Percentiles rank a stretch among this genome's conserved stretches.
phyloP scores from a whole-genome alignment of 2,329 filamentous ascomycete species.

The Fusarium pseudonygamai region DNA sequence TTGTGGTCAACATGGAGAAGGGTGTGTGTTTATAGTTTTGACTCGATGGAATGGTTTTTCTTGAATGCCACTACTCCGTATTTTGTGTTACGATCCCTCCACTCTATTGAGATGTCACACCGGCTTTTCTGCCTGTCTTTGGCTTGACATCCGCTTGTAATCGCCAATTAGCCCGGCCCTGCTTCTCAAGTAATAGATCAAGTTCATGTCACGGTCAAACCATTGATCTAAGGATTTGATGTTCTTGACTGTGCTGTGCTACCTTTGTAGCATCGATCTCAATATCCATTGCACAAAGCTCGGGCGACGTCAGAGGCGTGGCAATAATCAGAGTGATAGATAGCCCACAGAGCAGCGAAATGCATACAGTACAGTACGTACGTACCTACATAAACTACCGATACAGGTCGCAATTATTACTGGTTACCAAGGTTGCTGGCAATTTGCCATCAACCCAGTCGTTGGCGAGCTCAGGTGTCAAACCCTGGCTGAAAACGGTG shows the following conservation, averaged over 20 bases:
- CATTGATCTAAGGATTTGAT: background rate
- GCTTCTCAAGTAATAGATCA: background rate
- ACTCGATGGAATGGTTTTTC: background rate
- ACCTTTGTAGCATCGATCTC: slow-evolving; percentile 26
- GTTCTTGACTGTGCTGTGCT: background rate
- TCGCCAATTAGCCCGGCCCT: background rate
- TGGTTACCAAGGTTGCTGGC: slow-evolving; percentile 13
- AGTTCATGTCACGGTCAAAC: background rate
- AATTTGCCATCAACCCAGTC: slow-evolving; percentile 19
- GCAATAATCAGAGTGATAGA: slow-evolving; percentile 1
- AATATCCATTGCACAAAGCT: slow-evolving; percentile 1
- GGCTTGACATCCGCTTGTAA: background rate
- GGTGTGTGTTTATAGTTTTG: background rate
- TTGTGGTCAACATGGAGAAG: background rate
- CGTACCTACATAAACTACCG: too few relatives aligned
- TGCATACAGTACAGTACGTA: too few relatives aligned
- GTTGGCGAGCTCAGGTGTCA: slow-evolving; percentile 10
- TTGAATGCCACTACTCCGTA: background rate
- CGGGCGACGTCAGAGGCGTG: slow-evolving; percentile 36
- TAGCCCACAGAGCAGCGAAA: background rate
- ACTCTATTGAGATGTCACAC: background rate
- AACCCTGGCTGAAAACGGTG: slow-evolving; percentile 30
- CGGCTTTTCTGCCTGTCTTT: background rate
- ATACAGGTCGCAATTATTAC: background rate
- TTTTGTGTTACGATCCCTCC: background rate